Base-by-base conservation (phyloP, 176 grass and related monocot species). In the Melocanna baccifera region DNA sequence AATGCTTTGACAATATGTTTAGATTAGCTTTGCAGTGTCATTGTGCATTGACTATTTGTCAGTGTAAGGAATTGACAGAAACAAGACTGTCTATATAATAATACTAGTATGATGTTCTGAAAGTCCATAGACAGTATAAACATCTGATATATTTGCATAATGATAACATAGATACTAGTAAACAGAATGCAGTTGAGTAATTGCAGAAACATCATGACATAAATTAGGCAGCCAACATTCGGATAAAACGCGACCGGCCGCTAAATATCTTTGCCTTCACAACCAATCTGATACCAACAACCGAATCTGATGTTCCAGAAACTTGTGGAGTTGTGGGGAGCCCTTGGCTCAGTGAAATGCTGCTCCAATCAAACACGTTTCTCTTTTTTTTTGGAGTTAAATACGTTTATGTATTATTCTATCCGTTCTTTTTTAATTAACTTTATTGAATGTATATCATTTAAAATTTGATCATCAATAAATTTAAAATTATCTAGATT, bases 1-100 rank as follows among this genome's bases (percentile, higher is more conserved):
- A 81, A 85, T 73, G 77, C 77, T 34, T 40, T 39, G 81, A 80
- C 68, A 14, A 47, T 75, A 23, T 45, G 73, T 40, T 71, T 37
- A 61, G 34, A 10, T 71, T 76, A 41, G 29, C 28, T 9, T 48
- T 42, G 23, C 22, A 16, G 34, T 15, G 7, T 79, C 32, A 40
- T 11, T 48, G 50, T 37, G 50, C 63, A 67, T 79, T 18, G 68
- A 79, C 75, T 18, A 13, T 62, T 5, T 46, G 75, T 79, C 82
- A 52, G n/a, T 41, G 40, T 85, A 76, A 85, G 68, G 40, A 34
- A 3, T 37, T 4, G 55, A 85, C 40, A 80, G 22, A 47, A 55
- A 73, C 67, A 56, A 68, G 39, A 4, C 30, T 48, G 14, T 16
- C 40, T 14, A 30, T 59, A 62, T 59, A 59, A 6, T n/a, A 70